These are phyloP conservation scores for Botrytis cinerea DNA, from an alignment of 2,329 filamentous ascomycete genomes.

Conservation along the genomic window DNA sequence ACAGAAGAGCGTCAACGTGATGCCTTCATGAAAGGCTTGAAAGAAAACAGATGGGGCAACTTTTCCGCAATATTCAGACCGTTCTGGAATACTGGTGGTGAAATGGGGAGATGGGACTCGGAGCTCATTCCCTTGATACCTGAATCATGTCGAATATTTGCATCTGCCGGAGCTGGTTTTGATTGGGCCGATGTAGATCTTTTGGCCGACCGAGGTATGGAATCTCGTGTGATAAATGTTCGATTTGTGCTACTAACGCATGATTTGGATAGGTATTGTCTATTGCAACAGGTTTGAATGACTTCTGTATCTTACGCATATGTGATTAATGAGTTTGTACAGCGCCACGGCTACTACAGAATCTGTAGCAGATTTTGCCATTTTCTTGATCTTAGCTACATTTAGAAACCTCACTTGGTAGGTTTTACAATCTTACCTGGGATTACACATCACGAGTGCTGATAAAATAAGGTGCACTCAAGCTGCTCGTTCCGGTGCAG, in stretches of 20 bases:
- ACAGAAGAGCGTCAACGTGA: slow-evolving; percentile 52
- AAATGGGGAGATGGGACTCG: slow-evolving; percentile 64
- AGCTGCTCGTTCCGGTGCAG: slow-evolving; percentile 32
- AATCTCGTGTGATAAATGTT: neutral
- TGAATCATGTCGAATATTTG: slow-evolving; percentile 55
- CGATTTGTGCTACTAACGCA: neutral
- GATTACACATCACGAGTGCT: neutral
- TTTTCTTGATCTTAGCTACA: slow-evolving; percentile 67
- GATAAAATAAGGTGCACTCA: slow-evolving; percentile 34
- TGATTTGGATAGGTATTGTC: slow-evolving; percentile 49
- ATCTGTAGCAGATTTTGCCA: slow-evolving; percentile 70
- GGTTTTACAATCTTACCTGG: too few species aligned
- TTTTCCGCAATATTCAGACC: slow-evolving; percentile 56
- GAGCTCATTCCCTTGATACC: slow-evolving; percentile 60
- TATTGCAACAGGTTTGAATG: slow-evolving; percentile 63
- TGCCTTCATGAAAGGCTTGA: slow-evolving; percentile 53
- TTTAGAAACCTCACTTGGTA: slow-evolving; percentile 70
- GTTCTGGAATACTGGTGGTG: slow-evolving; percentile 65
- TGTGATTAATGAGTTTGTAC: neutral
- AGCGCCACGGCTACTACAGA: slow-evolving; percentile 68
- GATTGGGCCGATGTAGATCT: slow-evolving; percentile 63
- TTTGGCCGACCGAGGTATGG: slow-evolving; percentile 56
- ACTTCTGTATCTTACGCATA: neutral
- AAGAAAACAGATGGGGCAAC: slow-evolving; percentile 55
- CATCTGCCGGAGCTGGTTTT: slow-evolving; percentile 62